Evolutionary conservation across 306 rosid genomes (phyloP).

Genomic region (Cicer cuneatum): DNA sequence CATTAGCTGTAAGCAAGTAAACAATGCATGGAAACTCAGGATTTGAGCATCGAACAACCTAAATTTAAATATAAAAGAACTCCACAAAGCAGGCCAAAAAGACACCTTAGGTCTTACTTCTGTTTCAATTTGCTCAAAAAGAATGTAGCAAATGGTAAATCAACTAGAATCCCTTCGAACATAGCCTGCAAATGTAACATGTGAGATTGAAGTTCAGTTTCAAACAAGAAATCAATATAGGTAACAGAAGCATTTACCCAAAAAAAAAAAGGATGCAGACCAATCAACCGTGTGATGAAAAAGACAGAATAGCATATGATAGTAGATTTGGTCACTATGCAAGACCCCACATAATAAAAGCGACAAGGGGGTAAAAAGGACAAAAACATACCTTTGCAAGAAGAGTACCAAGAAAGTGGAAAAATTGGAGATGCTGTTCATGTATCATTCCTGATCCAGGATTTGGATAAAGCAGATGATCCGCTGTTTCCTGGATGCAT

Average conservation of each 20-base stretch:
- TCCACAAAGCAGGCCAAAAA: slow-evolving; percentile 38
- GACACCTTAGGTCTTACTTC: slow-evolving; percentile 69
- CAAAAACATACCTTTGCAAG: slow-evolving; percentile 79
- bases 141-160: slow-evolving; percentile 96
- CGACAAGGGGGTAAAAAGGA: neutral
- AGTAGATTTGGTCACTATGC: slow-evolving; percentile 21
- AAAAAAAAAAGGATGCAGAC: neutral
- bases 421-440: slow-evolving; percentile 97
- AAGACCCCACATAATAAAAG: slow-evolving; percentile 21
- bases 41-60: slow-evolving; percentile 34
- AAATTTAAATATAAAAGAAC: slow-evolving; percentile 32
- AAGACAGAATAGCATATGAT: slow-evolving; percentile 12
- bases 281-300: slow-evolving; percentile 9
- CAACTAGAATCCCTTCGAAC: slow-evolving; percentile 99
- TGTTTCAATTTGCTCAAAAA: slow-evolving; percentile 95
- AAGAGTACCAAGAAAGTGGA: slow-evolving; percentile 93
- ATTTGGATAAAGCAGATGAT: slow-evolving; percentile 95
- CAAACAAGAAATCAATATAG: slow-evolving; percentile 24
- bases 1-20: slow-evolving; percentile 25
- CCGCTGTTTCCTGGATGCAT: slow-evolving; percentile 78
- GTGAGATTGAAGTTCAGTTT: neutral
- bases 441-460: slow-evolving; percentile 99
- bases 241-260: neutral
- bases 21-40: slow-evolving; percentile 23
- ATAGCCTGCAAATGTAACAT: slow-evolving; percentile 71